These are phyloP conservation scores for Dinochytrium kinnereticum DNA, from an alignment of 371 early-diverging fungal species.

Conservation along the genomic window DNA sequence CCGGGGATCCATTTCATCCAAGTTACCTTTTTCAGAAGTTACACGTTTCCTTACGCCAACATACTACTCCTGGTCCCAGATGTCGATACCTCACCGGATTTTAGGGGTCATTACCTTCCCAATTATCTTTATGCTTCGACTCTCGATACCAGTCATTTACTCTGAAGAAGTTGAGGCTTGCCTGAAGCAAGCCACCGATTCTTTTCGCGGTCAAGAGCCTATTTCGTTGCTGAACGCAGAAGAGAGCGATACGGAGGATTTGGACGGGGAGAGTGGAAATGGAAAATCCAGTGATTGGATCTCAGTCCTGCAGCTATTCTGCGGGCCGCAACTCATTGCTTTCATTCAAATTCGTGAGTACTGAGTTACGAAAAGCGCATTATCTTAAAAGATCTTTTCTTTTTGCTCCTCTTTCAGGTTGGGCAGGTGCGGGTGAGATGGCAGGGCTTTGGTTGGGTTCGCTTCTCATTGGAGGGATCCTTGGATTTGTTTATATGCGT, in stretches of 20 bases:
- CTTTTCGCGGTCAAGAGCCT: background rate
- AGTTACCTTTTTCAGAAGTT: background rate
- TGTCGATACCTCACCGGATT: slow-evolving; percentile 22
- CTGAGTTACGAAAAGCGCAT: background rate
- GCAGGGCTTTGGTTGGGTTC: slow-evolving; percentile 16
- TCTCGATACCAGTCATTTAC: slow-evolving; percentile 43
- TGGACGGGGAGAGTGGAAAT: background rate
- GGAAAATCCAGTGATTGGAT: slow-evolving; percentile 10
- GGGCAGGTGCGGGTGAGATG: background rate
- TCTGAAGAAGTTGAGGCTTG: slow-evolving; percentile 32
- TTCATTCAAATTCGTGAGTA: background rate
- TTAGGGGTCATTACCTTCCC: slow-evolving; percentile 31
- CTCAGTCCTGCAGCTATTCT: background rate
- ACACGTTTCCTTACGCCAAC: background rate
- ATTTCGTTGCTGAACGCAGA: background rate
- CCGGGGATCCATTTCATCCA: background rate
- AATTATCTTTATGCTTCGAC: slow-evolving; percentile 32
- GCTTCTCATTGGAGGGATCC: background rate
- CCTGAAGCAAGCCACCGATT: slow-evolving; percentile 5
- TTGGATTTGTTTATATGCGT: background rate
- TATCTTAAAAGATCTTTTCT: too few species aligned
- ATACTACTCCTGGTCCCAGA: background rate
- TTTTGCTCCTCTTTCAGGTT: background rate
- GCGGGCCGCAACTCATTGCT: background rate
- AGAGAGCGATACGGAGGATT: slow-evolving; percentile 17